Conservation (phyloP, 805 yeast genomes). For the Lachancea cidri region DNA sequence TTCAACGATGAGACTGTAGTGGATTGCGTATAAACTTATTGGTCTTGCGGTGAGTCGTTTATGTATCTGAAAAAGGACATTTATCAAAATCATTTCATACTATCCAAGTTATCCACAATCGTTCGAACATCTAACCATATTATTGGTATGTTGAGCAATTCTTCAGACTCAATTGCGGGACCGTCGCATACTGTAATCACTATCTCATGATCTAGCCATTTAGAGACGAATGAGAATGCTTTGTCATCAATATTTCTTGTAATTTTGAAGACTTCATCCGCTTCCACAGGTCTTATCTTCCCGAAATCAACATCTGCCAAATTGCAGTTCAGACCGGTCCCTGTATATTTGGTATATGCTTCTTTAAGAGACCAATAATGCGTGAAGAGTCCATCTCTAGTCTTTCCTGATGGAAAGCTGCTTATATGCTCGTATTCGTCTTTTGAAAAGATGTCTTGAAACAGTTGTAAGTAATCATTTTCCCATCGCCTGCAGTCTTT, state of each 20-base stretch:
- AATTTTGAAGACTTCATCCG: background rate
- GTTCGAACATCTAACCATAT: slow-evolving; percentile 4
- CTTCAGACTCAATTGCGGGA: background rate
- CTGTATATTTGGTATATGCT: slow-evolving; percentile 62
- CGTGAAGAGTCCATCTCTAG: slow-evolving; percentile 39
- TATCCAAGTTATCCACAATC: slow-evolving; percentile 2
- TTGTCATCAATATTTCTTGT: slow-evolving; percentile 8
- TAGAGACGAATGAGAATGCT: slow-evolving; percentile 17
- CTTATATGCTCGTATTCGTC: slow-evolving; percentile 34
- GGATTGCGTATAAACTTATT: too few species aligned
- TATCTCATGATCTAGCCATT: slow-evolving; percentile 19
- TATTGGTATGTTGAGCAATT: background rate
- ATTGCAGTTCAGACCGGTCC: slow-evolving; percentile 49
- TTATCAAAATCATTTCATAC: slow-evolving; percentile 6
- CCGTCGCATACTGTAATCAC: slow-evolving; percentile 13
- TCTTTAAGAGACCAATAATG: slow-evolving; percentile 79
- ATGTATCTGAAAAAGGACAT: background rate
- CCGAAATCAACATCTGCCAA: slow-evolving; percentile 29
- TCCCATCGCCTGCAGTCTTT: slow-evolving; percentile 22
- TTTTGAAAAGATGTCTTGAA: slow-evolving; percentile 38
- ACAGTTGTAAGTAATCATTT: slow-evolving; percentile 34
- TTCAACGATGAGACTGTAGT: too few species aligned
- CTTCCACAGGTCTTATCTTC: slow-evolving; percentile 8
- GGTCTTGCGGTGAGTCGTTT: too few species aligned
- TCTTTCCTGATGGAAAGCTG: slow-evolving; percentile 8